phyloP scores from a whole-genome alignment of 1,284 basidiomycete genomes.

The Trichosporon faecale region DNA sequence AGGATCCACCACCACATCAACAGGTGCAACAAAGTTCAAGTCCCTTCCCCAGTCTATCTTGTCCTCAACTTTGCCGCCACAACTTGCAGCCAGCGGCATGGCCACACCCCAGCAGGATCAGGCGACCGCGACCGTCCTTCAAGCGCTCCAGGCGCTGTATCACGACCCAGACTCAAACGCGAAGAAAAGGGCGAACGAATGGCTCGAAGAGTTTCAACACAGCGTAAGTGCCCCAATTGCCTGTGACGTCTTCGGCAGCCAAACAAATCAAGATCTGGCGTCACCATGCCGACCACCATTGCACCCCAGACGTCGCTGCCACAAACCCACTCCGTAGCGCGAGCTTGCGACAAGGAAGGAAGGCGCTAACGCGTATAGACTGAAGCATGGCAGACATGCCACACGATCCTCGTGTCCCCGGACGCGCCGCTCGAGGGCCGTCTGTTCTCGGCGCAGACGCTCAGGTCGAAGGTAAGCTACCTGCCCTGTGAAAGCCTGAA shows the following conservation, averaged over 20 bases:
- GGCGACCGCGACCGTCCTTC: conserved; percentile 41
- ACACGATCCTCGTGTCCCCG: conserved; percentile 76
- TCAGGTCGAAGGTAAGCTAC: conserved; percentile 78
- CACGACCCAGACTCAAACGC: conserved; percentile 71
- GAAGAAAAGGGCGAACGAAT: conserved; percentile 79
- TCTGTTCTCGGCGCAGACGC: conserved; percentile 94
- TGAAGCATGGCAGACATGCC: conserved; percentile 95
- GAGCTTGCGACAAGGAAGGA: background rate
- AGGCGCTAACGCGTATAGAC: conserved; percentile 57
- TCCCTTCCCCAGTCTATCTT: background rate
- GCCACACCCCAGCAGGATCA: conserved; percentile 27
- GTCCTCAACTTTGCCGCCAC: background rate
- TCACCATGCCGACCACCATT: background rate
- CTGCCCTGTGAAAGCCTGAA: background rate
- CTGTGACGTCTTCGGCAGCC: background rate
- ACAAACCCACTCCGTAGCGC: background rate
- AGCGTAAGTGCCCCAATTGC: conserved; percentile 65
- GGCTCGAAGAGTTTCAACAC: conserved; percentile 95
- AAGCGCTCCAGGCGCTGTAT: conserved; percentile 57
- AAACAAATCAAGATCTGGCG: background rate
- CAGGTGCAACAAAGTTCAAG: conserved; percentile 9
- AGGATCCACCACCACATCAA: background rate
- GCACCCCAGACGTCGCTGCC: background rate
- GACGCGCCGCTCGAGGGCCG: conserved; percentile 78
- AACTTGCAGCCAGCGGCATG: conserved; percentile 18